These are phyloP conservation scores for Dictyostelium intermedium DNA, from an alignment of 78 protist genomes.

Conservation along the genomic window DNA sequence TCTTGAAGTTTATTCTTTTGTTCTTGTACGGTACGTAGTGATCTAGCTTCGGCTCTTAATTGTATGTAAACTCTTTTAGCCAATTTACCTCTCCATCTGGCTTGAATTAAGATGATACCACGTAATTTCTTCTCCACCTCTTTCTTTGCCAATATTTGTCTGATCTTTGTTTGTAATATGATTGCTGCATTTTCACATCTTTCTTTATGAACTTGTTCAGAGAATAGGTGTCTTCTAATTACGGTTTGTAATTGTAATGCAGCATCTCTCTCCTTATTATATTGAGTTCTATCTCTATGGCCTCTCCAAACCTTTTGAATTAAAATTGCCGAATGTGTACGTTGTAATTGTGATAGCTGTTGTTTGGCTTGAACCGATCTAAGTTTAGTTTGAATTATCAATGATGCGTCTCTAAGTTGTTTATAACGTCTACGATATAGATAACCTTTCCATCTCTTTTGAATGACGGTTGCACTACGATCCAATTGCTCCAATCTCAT, in stretches of 20 bases:
- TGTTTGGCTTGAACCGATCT: slow-evolving; percentile 22
- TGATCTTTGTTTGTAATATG: slow-evolving; percentile 35
- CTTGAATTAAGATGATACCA: slow-evolving; percentile 43
- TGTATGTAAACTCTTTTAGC: slow-evolving; percentile 32
- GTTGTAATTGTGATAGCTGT: neutral
- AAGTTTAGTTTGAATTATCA: slow-evolving; percentile 47
- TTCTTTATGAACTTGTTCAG: neutral
- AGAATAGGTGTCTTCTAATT: neutral
- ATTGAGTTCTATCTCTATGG: neutral
- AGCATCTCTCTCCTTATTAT: neutral
- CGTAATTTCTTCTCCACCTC: neutral
- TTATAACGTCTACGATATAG: neutral
- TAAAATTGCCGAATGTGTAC: slow-evolving; percentile 4
- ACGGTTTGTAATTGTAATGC: neutral
- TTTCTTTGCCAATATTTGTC: neutral
- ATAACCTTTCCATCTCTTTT: slow-evolving; percentile 31
- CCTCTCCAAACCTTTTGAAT: slow-evolving; percentile 47
- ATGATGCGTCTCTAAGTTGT: neutral
- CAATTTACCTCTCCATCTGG: slow-evolving; percentile 77
- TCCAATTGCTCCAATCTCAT: slow-evolving; percentile 37
- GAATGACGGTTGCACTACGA: slow-evolving; percentile 55
- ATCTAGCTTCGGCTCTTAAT: slow-evolving; percentile 66
- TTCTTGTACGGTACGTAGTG: slow-evolving; percentile 40
- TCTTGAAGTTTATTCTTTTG: slow-evolving; percentile 67
- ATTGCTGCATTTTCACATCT: slow-evolving; percentile 15